These are phyloP conservation scores for Cylindrodendrum hubeiense DNA, from an alignment of 2,329 filamentous ascomycete species.

Conservation along the genomic window DNA sequence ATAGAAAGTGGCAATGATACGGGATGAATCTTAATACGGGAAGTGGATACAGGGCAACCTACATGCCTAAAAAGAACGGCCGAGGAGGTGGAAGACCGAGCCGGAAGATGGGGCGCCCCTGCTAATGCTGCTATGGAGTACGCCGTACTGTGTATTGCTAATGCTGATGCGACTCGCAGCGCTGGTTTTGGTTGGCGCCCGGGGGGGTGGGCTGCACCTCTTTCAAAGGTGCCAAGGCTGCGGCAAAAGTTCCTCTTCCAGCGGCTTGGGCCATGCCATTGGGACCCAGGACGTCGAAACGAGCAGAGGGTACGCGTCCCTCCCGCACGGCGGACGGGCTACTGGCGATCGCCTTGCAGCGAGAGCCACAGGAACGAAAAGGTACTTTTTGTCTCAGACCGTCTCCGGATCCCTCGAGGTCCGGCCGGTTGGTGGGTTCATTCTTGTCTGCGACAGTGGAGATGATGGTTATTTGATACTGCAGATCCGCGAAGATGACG, in stretches of 20 bases:
- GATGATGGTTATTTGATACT: conserved; percentile 1
- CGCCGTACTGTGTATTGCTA: neutral
- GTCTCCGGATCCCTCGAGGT: neutral
- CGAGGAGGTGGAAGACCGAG: neutral
- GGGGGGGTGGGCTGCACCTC: conserved; percentile 25
- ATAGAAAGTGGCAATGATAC: neutral
- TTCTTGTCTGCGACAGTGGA: neutral
- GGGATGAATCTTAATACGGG: conserved; percentile 1
- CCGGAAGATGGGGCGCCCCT: neutral
- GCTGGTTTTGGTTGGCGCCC: conserved; percentile 11
- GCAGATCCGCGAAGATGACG: neutral
- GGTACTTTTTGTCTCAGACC: neutral
- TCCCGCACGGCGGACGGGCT: neutral
- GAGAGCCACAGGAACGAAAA: neutral
- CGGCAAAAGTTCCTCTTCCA: conserved; percentile 45
- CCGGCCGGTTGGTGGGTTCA: neutral
- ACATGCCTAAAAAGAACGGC: neutral
- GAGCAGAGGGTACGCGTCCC: conserved; percentile 3
- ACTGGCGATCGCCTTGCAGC: neutral
- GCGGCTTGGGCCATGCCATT: conserved; percentile 22
- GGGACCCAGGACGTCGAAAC: neutral
- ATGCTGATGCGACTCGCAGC: neutral
- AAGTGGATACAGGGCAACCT: neutral
- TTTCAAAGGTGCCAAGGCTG: conserved; percentile 46
- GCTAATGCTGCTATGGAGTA: neutral